Base-by-base conservation (phyloP, 108 stramenopile genomes). In the Skeletonema costatum region DNA sequence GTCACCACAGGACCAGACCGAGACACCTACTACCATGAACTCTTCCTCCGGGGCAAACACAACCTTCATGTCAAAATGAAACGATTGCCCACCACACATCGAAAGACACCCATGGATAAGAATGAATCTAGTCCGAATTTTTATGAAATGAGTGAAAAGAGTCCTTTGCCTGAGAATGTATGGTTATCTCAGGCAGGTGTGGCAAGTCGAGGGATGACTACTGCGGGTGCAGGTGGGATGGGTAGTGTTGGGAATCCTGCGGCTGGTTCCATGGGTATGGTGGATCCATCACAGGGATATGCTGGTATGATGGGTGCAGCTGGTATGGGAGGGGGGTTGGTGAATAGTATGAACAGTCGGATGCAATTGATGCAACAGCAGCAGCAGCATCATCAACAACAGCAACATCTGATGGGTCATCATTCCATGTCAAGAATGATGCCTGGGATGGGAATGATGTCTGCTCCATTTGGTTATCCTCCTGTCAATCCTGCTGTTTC, bases 31-130 rank as follows among this genome's bases (percentile, higher is more conserved):
- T 83, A 83, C 21, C 82, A 83, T 46, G 82, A 83, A 64, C 74
- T 66, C 29, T 83, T 83, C 42, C 67, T 83, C 16, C 78, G 82
- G 11, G 73, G 78, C 10, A 68, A 65, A 16, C 77, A 73, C 6
- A 70, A 77, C 16, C 65, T 83, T 5, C 48, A 56, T 66, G 32
- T 73, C 21, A 16, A 13, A 30, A 32, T 75, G 31, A 13, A 38
- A 14, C 65, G 83, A 70, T 44, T 87, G 1, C 88, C 88, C 13
- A 89, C 87, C 59, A 86, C 87, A 10, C 85, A 85, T 69, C 85
- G 86, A 69, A 89, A 89, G 64, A 82, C 81, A 29, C 86, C 86
- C 51, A 89, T 87, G 85, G 72, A 56, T 56, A 56, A 56, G 53
- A 25, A 56, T 25, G 53, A 56, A 5, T 29, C 9, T 25, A 25